phyloP scores from a whole-genome alignment of 768 basidiomycete genomes.

The Scleroderma citrinum region DNA sequence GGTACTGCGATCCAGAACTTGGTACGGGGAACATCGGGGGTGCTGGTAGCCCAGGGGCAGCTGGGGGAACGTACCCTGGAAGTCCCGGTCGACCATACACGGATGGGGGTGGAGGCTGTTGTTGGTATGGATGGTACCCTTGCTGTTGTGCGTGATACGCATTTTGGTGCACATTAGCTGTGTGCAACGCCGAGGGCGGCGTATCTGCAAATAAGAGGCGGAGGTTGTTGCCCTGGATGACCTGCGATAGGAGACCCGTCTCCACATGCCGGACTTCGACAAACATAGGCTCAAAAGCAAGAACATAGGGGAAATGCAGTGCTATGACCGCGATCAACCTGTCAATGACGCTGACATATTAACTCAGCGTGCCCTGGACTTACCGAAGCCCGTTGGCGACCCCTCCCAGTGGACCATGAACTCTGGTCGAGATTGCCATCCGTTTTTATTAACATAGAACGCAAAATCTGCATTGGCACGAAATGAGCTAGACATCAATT shows the following conservation, averaged over 20 bases:
- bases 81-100: conserved; percentile 7
- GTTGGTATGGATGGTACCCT: conserved; percentile 30
- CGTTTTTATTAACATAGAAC: conserved; percentile 97
- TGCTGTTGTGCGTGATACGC: conserved; percentile 26
- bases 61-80: conserved; percentile 3
- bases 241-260: conserved; percentile 85
- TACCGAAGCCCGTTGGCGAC: conserved; percentile 88
- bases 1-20: neutral
- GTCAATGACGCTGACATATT: conserved; percentile 1
- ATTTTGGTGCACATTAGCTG: conserved; percentile 35
- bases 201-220: conserved; percentile 91
- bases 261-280: conserved; percentile 96
- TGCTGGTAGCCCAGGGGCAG: neutral
- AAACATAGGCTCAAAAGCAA: conserved; percentile 95
- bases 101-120: conserved; percentile 12
- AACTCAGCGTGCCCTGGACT: conserved; percentile 23
- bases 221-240: conserved; percentile 90
- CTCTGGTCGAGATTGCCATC: conserved; percentile 81
- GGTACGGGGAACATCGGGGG: neutral
- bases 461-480: conserved; percentile 71
- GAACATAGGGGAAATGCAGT: conserved; percentile 91
- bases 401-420: conserved; percentile 99
- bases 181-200: conserved; percentile 76
- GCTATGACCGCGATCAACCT: conserved; percentile 43
- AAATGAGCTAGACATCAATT: conserved; percentile 5